Base-by-base conservation (phyloP, 306 rosid genomes). In the Gastrolobium villosum region DNA sequence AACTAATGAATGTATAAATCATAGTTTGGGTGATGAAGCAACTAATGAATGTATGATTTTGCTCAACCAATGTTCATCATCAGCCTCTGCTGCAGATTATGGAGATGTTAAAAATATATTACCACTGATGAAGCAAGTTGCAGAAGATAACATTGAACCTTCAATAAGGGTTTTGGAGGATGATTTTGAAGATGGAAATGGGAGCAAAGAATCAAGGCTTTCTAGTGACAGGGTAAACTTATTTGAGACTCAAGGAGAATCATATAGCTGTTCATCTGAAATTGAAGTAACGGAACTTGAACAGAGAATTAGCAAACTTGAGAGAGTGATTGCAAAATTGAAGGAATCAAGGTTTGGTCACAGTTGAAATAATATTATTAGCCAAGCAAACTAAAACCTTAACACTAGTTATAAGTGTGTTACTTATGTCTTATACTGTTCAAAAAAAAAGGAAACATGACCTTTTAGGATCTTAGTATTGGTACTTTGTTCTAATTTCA, bases 21-120 rank as follows among this genome's bases (percentile, higher is more conserved):
- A 39, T 28, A 6, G 31, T 57, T 57, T 20, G 13, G 62, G 28
- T 30, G 45, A 50, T 49, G 20, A 57, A 67, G 46, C 48, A 41
- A 8, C 5, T n/a, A 26, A 15, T n/a, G 74, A 65, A 52, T 11
- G n/a, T 48, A 37, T 9, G 45, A 30, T 35, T 70, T n/a, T 62
- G 59, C 70, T 73, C n/a, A 44, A 36, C 10, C 59, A 62, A 63
- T 39, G 61, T 43, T 83, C 75, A 72, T 83, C 75, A 72, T 31
- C 75, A 56, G 52, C 59, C 50, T 64, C 39, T 10, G 34, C 36
- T 15, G 56, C 39, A 55, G 72, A 34, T 28, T 35, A 44, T 55
- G 76, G 55, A 78, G 59, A 46, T 52, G 46, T 44, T 49, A 11
- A n/a, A 30, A 41, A 62, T 36, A 40, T 35, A 35, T 65, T 61